phyloP scores from a whole-genome alignment of 352 stramenopile species.

The Phytophthora boehmeriae region DNA sequence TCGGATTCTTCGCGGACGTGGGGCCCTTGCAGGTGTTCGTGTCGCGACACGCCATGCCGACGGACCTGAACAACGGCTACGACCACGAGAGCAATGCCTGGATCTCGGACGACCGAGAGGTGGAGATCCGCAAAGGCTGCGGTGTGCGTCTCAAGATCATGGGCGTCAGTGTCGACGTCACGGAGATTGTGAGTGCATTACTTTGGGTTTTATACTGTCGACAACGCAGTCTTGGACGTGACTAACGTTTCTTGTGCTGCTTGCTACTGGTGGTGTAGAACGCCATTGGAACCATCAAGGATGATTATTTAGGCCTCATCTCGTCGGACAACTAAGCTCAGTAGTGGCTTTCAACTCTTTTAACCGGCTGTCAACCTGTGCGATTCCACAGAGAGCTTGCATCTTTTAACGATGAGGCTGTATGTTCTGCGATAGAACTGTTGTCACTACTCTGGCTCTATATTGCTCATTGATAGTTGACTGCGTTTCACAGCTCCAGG shows the following conservation, averaged over 20 bases:
- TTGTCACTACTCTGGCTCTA: constrained; percentile 15
- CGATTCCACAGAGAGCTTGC: constrained; percentile 1
- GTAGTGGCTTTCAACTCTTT: neutral
- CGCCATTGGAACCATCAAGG: constrained; percentile 97
- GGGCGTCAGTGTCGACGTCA: constrained; percentile 96
- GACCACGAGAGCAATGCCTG: constrained; percentile 97
- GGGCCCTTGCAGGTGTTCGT: constrained; percentile 98
- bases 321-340: constrained; percentile 77
- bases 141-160: constrained; percentile 97
- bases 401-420: constrained; percentile 29
- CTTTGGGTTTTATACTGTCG: constrained; percentile 3
- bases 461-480: constrained; percentile 4
- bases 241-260: constrained; percentile 7
- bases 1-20: constrained; percentile 97
- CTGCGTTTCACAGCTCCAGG: constrained; percentile 45
- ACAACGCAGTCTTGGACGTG: no score
- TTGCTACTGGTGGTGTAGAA: constrained; percentile 73
- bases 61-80: constrained; percentile 95
- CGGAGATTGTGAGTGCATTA: constrained; percentile 82
- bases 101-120: constrained; percentile 97
- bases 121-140: constrained; percentile 96
- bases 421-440: constrained; percentile 3
- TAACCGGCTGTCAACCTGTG: neutral
- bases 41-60: constrained; percentile 94
- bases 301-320: constrained; percentile 98